Evolutionary conservation across 495 filamentous ascomycete genomes (phyloP), one percentile per base, ranked within the genome.

Genomic region (Aspergillus sclerotiicarbonarius): DNA sequence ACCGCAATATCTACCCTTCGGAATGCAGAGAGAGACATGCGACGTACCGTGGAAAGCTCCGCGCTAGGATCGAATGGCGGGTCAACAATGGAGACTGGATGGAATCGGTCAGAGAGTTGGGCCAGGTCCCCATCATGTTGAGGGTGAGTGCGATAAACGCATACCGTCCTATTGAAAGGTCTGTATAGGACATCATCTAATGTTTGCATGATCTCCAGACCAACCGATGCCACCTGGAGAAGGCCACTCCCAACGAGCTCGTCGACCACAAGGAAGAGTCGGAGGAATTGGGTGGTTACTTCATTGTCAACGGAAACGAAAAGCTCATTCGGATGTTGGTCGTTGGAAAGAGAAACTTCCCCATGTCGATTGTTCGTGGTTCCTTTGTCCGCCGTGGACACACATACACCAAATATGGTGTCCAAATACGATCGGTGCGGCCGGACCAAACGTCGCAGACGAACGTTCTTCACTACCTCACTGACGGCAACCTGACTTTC

Each of bases 401-500:
- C 45, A 77, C 87, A 53, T 98, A 96, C 75, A 92, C 91, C 25
- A 88, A 88, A 57, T 93, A 83, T 64, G 94, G 91, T 79, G 86
- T 97, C 37, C 88, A 96, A 62, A 87, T 96, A 58, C 86, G 94
- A 73, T 95, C 87, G 12, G 91, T 96, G 30, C 85, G 94, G 43
- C 93, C 91, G 9, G 94, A 98, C 67, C 92, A 98, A 73, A 96
- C 92, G 16, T 96, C 93, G 13, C 94, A 98, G 69, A 98, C 93
- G 10, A 98, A 97, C 63, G 91, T 96, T 21, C 80, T 98, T 21
- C 94, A 98, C 72, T 98, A 97, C 73, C 85, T 97, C 47, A 88
- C 80, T 59, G 93, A 98, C 71, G 94, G 94, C 60, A 97, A 96
- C 70, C 84, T 97, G 58, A 96, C 89, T 2, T 96, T 98, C 77